Conservation (phyloP, 306 rosid species). For the Morella rubra region DNA sequence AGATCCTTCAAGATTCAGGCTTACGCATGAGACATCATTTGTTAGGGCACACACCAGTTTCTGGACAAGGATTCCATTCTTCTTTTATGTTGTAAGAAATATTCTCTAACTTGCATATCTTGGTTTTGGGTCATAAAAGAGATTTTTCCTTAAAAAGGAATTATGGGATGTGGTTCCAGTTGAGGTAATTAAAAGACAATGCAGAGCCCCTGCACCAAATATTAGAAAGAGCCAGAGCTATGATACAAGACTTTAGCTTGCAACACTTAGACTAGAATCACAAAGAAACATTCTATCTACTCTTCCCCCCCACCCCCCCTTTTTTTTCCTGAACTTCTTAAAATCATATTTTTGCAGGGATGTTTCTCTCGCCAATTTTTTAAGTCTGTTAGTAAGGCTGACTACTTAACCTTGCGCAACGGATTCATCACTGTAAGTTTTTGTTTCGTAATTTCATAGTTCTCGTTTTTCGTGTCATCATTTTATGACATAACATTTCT, state of each 20-base stretch:
- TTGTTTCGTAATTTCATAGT: constrained; percentile 13
- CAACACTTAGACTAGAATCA: neutral
- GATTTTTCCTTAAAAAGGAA: neutral
- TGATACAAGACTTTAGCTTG: neutral
- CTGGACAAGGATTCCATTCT: constrained; percentile 70
- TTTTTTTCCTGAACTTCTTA: constrained; percentile 4
- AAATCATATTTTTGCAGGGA: constrained; percentile 50
- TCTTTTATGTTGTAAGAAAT: constrained; percentile 74
- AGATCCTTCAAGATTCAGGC: constrained; percentile 83
- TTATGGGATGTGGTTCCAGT: neutral
- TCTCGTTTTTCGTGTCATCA: constrained; percentile 2
- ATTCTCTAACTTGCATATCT: constrained; percentile 15
- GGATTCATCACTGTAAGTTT: constrained; percentile 80
- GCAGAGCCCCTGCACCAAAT: neutral
- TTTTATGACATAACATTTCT: constrained; percentile 30
- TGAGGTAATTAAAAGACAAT: neutral
- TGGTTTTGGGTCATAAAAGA: neutral
- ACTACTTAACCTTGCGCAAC: constrained; percentile 73
- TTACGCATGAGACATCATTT: constrained; percentile 87
- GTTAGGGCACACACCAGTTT: constrained; percentile 76
- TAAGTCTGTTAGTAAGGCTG: constrained; percentile 70
- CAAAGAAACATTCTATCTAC: neutral
- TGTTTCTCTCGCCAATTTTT: constrained; percentile 89
- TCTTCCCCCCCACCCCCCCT: too few relatives aligned
- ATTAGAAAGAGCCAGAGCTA: neutral